These are phyloP conservation scores for Termitomyces sp. DNA, from an alignment of 768 basidiomycete genomes.

Conservation along the genomic window DNA sequence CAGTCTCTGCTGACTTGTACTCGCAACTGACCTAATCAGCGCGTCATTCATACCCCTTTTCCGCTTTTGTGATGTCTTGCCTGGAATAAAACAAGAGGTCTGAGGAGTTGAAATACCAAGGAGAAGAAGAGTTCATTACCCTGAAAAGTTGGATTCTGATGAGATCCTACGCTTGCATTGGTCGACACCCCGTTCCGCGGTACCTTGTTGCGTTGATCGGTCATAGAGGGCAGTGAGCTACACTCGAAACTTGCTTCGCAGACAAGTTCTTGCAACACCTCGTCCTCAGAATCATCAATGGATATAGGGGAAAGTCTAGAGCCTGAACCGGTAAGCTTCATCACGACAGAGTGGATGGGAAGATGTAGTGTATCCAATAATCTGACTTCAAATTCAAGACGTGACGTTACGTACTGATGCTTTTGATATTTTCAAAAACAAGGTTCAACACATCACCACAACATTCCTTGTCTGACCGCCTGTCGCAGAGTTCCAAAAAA, in stretches of 20 bases:
- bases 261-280: conserved; percentile 30
- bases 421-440: not conserved
- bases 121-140: conserved; percentile 1
- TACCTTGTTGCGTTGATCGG: conserved; percentile 5
- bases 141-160: not conserved
- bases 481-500: not conserved
- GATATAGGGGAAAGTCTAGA: conserved; percentile 32
- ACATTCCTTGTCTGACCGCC: too few species aligned
- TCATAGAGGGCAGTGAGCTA: not conserved
- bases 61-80: conserved; percentile 10
- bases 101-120: not conserved
- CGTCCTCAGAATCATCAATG: conserved; percentile 39
- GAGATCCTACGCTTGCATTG: not conserved
- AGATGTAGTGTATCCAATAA: not conserved
- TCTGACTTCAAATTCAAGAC: not conserved
- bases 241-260: conserved; percentile 11
- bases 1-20: conserved; percentile 7
- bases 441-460: not conserved
- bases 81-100: not conserved
- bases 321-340: conserved; percentile 24
- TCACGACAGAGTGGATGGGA: not conserved
- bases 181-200: not conserved
- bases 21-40: conserved; percentile 1
- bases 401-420: not conserved
- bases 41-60: conserved; percentile 7